Percentiles rank a stretch among this genome's conserved stretches.
phyloP scores from a whole-genome alignment of 306 rosid species.

The Begonia fuchsioides region DNA sequence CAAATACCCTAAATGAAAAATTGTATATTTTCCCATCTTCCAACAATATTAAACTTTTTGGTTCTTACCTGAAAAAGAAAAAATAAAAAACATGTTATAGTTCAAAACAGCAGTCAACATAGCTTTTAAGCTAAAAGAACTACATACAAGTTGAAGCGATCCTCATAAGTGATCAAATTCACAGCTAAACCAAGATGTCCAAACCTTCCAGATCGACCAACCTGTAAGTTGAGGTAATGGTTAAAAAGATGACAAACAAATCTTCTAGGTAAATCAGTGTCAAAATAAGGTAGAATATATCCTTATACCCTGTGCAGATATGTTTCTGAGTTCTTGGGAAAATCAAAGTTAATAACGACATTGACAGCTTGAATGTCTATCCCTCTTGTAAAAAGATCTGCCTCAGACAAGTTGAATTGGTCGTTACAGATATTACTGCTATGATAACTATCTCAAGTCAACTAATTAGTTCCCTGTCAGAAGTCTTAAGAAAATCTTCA shows the following conservation, averaged over 20 bases:
- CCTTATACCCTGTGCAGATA: slow-evolving; percentile 81
- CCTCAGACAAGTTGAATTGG: background rate
- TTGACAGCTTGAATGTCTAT: slow-evolving; percentile 97
- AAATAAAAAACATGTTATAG: slow-evolving; percentile 1
- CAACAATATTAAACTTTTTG: background rate
- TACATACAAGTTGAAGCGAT: slow-evolving; percentile 81
- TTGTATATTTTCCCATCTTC: too few relatives aligned
- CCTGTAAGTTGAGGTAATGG: slow-evolving; percentile 29
- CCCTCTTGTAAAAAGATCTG: slow-evolving; percentile 96
- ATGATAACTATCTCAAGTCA: background rate
- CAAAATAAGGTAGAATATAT: background rate
- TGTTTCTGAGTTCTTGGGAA: slow-evolving; percentile 90
- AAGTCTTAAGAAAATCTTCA: too few relatives aligned
- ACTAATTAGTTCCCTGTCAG: too few relatives aligned
- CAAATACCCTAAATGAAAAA: too few relatives aligned
- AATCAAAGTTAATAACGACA: slow-evolving; percentile 91
- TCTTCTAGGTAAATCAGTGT: slow-evolving; percentile 1
- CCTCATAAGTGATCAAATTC: slow-evolving; percentile 95
- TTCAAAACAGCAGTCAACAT: slow-evolving; percentile 1
- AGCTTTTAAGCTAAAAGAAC: slow-evolving; percentile 2
- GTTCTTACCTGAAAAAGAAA: background rate
- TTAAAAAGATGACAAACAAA: background rate
- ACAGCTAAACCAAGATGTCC: slow-evolving; percentile 98
- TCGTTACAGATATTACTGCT: background rate
- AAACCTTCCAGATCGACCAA: slow-evolving; percentile 98